A percentile compares a stretch with the other conserved stretches of the same genome.
phyloP scores from a whole-genome alignment of 225 moss, liverwort and hornwort species.

The Bryoerythrophyllum caledonicum region DNA sequence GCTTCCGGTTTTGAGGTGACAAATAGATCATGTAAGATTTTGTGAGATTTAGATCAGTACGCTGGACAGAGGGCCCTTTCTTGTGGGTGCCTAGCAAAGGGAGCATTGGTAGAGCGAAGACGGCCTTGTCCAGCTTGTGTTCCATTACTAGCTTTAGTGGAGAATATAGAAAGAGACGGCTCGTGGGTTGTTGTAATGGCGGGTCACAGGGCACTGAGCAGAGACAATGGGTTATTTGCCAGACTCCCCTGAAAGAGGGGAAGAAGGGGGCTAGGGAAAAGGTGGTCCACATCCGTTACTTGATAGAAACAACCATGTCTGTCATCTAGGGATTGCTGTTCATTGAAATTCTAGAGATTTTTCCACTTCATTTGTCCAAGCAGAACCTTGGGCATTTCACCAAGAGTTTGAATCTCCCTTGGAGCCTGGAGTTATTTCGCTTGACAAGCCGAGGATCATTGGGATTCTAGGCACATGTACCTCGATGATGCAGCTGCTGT shows the following conservation, averaged over 20 bases:
- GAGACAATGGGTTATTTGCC: slow-evolving; percentile 29
- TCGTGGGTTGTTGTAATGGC: slow-evolving; percentile 41
- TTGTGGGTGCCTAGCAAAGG: slow-evolving; percentile 22
- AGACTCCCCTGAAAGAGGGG: slow-evolving; percentile 32
- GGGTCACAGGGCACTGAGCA: slow-evolving; percentile 26
- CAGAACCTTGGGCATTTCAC: slow-evolving; percentile 34
- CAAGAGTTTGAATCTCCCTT: slow-evolving; percentile 36
- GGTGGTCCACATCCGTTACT: slow-evolving; percentile 37
- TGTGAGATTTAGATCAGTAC: slow-evolving; percentile 30
- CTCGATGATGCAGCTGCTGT: slow-evolving; percentile 39
- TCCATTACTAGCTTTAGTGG: slow-evolving; percentile 42
- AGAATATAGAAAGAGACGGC: slow-evolving; percentile 36
- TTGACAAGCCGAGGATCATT: slow-evolving; percentile 20
- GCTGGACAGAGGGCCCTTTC: slow-evolving; percentile 30
- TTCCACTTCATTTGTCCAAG: slow-evolving; percentile 46
- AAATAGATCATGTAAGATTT: slow-evolving; percentile 40
- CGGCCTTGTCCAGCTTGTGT: slow-evolving; percentile 42
- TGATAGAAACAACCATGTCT: slow-evolving; percentile 47
- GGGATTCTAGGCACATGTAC: slow-evolving; percentile 30
- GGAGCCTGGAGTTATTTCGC: slow-evolving; percentile 19
- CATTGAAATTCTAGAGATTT: slow-evolving; percentile 54
- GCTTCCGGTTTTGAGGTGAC: slow-evolving; percentile 76
- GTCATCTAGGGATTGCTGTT: slow-evolving; percentile 38
- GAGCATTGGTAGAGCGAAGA: slow-evolving; percentile 38
- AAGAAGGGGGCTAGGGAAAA: slow-evolving; percentile 32